Evolutionary conservation across 495 filamentous ascomycete species (phyloP).

Genomic region (Halenospora varia): DNA sequence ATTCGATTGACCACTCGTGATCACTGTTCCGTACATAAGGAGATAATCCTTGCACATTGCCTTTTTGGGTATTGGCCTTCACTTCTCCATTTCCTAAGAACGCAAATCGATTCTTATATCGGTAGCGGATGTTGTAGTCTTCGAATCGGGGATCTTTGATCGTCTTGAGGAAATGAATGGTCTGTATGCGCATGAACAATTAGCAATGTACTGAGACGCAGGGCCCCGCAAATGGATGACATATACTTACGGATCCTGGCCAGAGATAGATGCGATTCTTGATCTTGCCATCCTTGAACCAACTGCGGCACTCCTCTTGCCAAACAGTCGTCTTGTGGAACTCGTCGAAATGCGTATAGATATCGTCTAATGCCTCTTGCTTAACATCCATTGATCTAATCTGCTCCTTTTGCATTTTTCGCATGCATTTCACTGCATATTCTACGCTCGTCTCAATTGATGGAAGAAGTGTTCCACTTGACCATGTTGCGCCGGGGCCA

Average conservation of each 20-base stretch:
- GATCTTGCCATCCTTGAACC: constrained; percentile 37
- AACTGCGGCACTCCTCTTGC: constrained; percentile 33
- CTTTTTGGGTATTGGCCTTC: constrained; percentile 28
- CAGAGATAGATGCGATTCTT: constrained; percentile 37
- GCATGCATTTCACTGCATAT: constrained; percentile 30
- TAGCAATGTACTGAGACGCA: background rate
- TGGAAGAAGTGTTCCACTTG: constrained; percentile 29
- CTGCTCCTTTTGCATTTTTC: constrained; percentile 32
- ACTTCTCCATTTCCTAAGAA: constrained; percentile 38
- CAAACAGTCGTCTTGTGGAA: constrained; percentile 30
- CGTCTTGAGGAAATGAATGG: constrained; percentile 35
- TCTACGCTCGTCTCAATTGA: constrained; percentile 29
- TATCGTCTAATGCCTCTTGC: constrained; percentile 31
- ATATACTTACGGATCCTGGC: constrained; percentile 30
- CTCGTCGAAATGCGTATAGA: constrained; percentile 31
- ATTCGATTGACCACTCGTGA: constrained; percentile 2
- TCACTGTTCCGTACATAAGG: constrained; percentile 34
- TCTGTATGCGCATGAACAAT: constrained; percentile 8
- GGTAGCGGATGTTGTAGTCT: constrained; percentile 33
- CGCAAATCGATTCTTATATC: constrained; percentile 34
- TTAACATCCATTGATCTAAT: constrained; percentile 30
- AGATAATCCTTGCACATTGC: constrained; percentile 32
- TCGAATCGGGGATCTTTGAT: constrained; percentile 33
- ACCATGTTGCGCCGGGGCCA: constrained; percentile 28
- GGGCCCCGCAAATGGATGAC: background rate